Conservation (phyloP, 768 basidiomycete species). For the Mrakia gelida region DNA sequence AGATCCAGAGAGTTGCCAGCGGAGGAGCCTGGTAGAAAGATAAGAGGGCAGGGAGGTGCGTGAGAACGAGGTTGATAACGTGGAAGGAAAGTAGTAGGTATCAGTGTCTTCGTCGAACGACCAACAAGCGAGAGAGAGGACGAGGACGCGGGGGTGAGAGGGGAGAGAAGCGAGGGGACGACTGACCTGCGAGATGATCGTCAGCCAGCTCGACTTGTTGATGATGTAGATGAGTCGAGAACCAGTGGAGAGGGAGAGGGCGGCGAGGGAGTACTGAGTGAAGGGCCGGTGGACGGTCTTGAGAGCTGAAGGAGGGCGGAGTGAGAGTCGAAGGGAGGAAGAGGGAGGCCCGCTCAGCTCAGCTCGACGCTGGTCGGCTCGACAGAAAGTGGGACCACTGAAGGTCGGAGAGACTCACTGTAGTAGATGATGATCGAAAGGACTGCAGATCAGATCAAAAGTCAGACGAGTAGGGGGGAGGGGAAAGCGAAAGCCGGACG, state of each 20-base stretch:
- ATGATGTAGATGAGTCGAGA: slow-evolving; percentile 25
- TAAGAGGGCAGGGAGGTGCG: neutral
- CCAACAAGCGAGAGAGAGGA: neutral
- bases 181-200: slow-evolving; percentile 28
- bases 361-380: neutral
- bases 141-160: neutral
- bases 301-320: slow-evolving; percentile 12
- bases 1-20: slow-evolving; percentile 29
- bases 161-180: neutral
- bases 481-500: neutral
- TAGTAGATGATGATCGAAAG: slow-evolving; percentile 23
- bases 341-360: neutral
- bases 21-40: slow-evolving; percentile 17
- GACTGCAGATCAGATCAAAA: neutral
- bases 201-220: slow-evolving; percentile 28
- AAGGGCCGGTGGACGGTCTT: neutral
- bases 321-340: too few relatives aligned
- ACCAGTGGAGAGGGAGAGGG: slow-evolving; percentile 3
- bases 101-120: neutral
- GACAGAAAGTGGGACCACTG: neutral
- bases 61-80: neutral
- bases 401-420: neutral
- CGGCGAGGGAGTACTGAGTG: slow-evolving; percentile 14
- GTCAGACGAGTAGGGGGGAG: neutral
- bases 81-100: neutral